These are phyloP conservation scores for Trichoderma pleuroti DNA, from an alignment of 2,329 filamentous ascomycete genomes.

Conservation along the genomic window DNA sequence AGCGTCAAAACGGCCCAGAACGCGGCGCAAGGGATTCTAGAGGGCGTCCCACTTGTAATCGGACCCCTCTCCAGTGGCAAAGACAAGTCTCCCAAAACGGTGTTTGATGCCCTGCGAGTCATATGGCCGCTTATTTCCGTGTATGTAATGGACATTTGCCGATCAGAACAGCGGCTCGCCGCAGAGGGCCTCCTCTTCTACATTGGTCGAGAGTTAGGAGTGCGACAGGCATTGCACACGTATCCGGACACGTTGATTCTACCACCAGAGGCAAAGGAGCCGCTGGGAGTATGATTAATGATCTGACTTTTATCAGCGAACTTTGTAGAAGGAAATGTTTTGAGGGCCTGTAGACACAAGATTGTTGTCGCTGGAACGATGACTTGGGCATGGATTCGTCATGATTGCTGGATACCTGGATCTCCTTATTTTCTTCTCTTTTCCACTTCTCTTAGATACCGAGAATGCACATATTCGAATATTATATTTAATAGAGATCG, in stretches of 20 bases:
- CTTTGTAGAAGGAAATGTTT: neutral
- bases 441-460: neutral
- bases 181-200: conserved; percentile 30
- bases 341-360: neutral
- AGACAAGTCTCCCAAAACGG: conserved; percentile 31
- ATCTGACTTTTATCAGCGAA: neutral
- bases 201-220: conserved; percentile 37
- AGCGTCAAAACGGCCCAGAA: conserved; percentile 29
- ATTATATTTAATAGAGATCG: neutral
- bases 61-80: conserved; percentile 24
- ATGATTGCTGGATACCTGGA: neutral
- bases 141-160: conserved; percentile 29
- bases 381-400: neutral
- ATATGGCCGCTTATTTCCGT: conserved; percentile 38
- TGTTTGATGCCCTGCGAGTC: conserved; percentile 38
- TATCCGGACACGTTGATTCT: conserved; percentile 22
- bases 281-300: conserved; percentile 17
- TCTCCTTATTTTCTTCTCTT: neutral
- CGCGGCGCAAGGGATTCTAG: conserved; percentile 31
- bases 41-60: conserved; percentile 27
- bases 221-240: conserved; percentile 35
- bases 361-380: neutral
- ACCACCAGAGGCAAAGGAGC: conserved; percentile 29
- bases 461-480: neutral
- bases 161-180: conserved; percentile 27